These are phyloP conservation scores for Craterostigma plantagineum DNA, from an alignment of 257 asterid genomes.

Conservation along the genomic window DNA sequence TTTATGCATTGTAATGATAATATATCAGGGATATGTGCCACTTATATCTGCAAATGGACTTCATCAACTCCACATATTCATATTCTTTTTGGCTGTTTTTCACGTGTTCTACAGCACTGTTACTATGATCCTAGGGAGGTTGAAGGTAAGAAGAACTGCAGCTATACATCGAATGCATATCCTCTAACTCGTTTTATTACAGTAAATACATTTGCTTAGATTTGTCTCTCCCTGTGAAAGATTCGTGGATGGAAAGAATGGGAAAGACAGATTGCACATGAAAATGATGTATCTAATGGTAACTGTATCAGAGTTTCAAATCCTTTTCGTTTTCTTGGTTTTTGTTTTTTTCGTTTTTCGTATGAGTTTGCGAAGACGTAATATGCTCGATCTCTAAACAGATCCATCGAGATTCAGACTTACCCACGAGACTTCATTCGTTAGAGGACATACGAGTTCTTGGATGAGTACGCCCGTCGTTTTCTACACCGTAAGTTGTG, in stretches of 20 bases:
- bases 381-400: conserved; percentile 12
- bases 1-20: not conserved
- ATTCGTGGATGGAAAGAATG: conserved; percentile 91
- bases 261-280: conserved; percentile 35
- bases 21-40: conserved; percentile 33
- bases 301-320: not conserved
- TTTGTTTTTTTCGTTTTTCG: not conserved
- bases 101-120: conserved; percentile 66
- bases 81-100: conserved; percentile 84
- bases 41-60: conserved; percentile 57
- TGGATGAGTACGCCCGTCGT: conserved; percentile 50
- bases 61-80: conserved; percentile 83
- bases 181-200: not conserved
- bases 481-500: conserved; percentile 50
- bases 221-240: conserved; percentile 16
- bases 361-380: not conserved
- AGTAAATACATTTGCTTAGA: not conserved
- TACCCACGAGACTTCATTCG: conserved; percentile 87
- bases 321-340: not conserved
- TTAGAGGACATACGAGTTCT: conserved; percentile 48
- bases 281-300: conserved; percentile 26
- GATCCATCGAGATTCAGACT: conserved; percentile 83
- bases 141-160: conserved; percentile 42
- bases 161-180: not conserved
- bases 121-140: conserved; percentile 81